phyloP scores from a whole-genome alignment of 1,284 basidiomycete genomes.

The Microstroma glucosiphilum region DNA sequence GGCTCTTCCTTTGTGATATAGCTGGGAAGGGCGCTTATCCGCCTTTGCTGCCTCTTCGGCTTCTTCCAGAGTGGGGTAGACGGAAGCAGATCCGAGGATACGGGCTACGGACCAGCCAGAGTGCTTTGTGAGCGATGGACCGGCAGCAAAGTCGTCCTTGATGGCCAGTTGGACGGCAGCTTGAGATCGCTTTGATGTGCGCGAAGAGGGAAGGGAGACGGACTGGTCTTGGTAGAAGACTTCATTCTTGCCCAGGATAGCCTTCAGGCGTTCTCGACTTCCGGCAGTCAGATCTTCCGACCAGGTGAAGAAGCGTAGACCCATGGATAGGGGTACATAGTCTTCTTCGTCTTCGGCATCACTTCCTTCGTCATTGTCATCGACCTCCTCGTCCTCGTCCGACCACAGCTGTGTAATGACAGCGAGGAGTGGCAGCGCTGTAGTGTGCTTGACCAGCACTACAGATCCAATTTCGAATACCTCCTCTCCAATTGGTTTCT shows the following conservation, averaged over 20 bases:
- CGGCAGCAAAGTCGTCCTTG: slow-evolving; percentile 26
- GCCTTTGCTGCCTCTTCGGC: slow-evolving; percentile 9
- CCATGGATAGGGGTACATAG: slow-evolving; percentile 16
- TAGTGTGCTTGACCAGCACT: slow-evolving; percentile 1
- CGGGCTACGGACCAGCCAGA: slow-evolving; percentile 25
- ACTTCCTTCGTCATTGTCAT: slow-evolving; percentile 18
- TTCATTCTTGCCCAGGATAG: slow-evolving; percentile 28
- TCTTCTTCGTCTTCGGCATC: slow-evolving; percentile 15
- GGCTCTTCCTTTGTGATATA: slow-evolving; percentile 1
- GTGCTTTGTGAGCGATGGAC: slow-evolving; percentile 26
- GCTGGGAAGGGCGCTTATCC: background rate
- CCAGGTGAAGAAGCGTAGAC: slow-evolving; percentile 20
- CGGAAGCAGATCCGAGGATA: slow-evolving; percentile 24
- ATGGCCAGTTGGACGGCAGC: slow-evolving; percentile 15
- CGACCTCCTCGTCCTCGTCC: slow-evolving; percentile 21
- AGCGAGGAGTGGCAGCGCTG: background rate
- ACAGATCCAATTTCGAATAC: background rate
- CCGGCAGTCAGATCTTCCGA: slow-evolving; percentile 32
- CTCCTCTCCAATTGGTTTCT: background rate
- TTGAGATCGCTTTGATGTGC: slow-evolving; percentile 22
- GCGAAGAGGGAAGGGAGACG: slow-evolving; percentile 14
- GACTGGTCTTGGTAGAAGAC: slow-evolving; percentile 35
- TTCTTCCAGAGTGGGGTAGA: slow-evolving; percentile 18
- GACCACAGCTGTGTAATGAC: slow-evolving; percentile 7
- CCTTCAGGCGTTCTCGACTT: slow-evolving; percentile 29